phyloP scores from a whole-genome alignment of 768 basidiomycete genomes.

The Kwoniella dendrophila region DNA sequence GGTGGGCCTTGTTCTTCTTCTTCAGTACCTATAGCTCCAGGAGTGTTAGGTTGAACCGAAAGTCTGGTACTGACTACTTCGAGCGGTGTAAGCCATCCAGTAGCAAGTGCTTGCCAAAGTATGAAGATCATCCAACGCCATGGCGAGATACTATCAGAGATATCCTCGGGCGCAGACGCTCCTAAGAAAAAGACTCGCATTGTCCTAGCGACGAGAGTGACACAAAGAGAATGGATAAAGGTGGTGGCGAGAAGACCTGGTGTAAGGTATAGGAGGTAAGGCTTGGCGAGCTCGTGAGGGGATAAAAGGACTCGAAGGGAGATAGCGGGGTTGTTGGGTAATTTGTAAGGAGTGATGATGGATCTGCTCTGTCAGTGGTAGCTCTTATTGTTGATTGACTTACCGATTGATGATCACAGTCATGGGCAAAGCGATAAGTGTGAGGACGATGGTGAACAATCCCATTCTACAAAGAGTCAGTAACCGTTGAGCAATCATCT shows the following conservation, averaged over 20 bases:
- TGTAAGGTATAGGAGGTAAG: conserved; percentile 52
- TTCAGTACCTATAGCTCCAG: conserved; percentile 21
- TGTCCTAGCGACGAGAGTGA: conserved; percentile 49
- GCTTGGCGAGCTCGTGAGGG: conserved; percentile 47
- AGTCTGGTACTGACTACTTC: conserved; percentile 53
- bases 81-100: conserved; percentile 50
- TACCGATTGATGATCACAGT: conserved; percentile 56
- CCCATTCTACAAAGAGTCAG: conserved; percentile 42
- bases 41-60: conserved; percentile 50
- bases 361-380: conserved; percentile 30
- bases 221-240: conserved; percentile 49
- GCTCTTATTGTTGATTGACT: conserved; percentile 2
- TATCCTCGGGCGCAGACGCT: conserved; percentile 32
- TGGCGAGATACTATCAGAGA: conserved; percentile 23
- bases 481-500: background rate
- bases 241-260: conserved; percentile 52
- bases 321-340: conserved; percentile 41
- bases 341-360: conserved; percentile 56
- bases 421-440: conserved; percentile 52
- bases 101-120: conserved; percentile 52
- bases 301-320: conserved; percentile 52
- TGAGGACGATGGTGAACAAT: conserved; percentile 53
- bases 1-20: conserved; percentile 38
- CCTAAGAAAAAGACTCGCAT: conserved; percentile 42
- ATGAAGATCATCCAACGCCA: conserved; percentile 51